Evolutionary conservation across 352 stramenopile species (phyloP).

Genomic region (Pythium phragmiticola): DNA sequence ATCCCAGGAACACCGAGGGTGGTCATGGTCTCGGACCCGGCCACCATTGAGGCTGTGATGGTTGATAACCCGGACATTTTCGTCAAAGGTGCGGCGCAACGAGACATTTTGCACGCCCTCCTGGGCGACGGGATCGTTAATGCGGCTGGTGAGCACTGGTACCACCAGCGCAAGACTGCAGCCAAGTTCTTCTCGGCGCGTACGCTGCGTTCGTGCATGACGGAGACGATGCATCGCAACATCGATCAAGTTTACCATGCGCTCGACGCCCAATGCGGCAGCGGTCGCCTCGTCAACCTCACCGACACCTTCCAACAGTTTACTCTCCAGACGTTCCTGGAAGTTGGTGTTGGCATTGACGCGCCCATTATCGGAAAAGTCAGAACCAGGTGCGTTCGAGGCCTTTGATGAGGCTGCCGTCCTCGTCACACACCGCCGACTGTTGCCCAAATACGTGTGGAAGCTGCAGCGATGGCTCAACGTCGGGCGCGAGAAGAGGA

Average conservation of each 20-base stretch:
- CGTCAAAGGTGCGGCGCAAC: conserved; percentile 21
- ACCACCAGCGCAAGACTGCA: conserved; percentile 31
- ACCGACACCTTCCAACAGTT: conserved; percentile 39
- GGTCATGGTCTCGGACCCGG: conserved; percentile 17
- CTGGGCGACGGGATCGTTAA: conserved; percentile 27
- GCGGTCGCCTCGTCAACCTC: conserved; percentile 11
- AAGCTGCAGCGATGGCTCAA: no score
- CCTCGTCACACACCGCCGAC: no score
- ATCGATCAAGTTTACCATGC: conserved; percentile 1
- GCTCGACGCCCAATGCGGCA: neutral
- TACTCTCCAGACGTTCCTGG: conserved; percentile 20
- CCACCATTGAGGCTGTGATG: conserved; percentile 30
- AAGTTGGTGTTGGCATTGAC: no score
- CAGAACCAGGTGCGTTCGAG: no score
- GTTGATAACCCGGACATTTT: conserved; percentile 33
- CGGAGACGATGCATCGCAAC: conserved; percentile 13
- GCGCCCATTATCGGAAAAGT: no score
- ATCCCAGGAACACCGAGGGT: conserved; percentile 9
- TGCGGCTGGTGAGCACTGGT: conserved; percentile 21
- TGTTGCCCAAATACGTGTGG: no score
- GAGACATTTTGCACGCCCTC: conserved; percentile 21
- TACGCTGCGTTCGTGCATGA: conserved; percentile 25
- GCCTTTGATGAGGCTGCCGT: no score
- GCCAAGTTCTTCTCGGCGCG: conserved; percentile 36
- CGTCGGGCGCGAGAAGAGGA: no score